Conservation (phyloP, 176 grass and related monocot species). For the Rhynchospora tenuis region DNA sequence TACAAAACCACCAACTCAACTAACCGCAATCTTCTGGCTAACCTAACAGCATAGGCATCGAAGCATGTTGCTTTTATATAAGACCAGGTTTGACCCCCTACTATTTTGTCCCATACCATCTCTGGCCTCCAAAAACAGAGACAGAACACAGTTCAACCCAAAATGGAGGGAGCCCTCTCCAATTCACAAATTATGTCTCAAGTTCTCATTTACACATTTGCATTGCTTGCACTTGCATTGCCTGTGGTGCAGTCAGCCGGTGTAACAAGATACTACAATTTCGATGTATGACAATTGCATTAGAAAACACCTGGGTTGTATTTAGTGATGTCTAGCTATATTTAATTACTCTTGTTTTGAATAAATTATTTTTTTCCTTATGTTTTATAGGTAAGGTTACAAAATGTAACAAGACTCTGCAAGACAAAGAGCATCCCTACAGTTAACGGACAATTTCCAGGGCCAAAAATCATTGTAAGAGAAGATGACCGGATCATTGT, state of each 20-base stretch:
- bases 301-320: too few relatives aligned
- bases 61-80: slow-evolving; percentile 37
- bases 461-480: slow-evolving; percentile 47
- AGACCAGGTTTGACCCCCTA: slow-evolving; percentile 14
- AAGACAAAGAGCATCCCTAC: slow-evolving; percentile 71
- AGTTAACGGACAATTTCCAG: slow-evolving; percentile 79
- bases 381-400: slow-evolving; percentile 44
- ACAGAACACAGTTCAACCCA: background rate
- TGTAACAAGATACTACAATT: slow-evolving; percentile 56
- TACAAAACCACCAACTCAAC: slow-evolving; percentile 39
- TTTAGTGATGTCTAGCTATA: background rate
- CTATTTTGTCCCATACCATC: slow-evolving; percentile 32
- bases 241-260: slow-evolving; percentile 28
- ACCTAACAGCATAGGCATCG: slow-evolving; percentile 43
- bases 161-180: slow-evolving; percentile 9
- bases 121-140: slow-evolving; percentile 23
- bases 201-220: slow-evolving; percentile 21
- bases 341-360: background rate
- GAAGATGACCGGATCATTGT: slow-evolving; percentile 68
- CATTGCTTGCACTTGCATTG: slow-evolving; percentile 35
- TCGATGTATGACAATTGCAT: slow-evolving; percentile 34
- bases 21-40: slow-evolving; percentile 42
- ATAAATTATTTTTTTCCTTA: background rate
- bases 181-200: slow-evolving; percentile 11
- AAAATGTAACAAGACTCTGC: slow-evolving; percentile 66